Percentiles rank a stretch among this genome's conserved stretches.
These are phyloP conservation scores for Exserohilum rostratum DNA, from an alignment of 2,329 filamentous ascomycete genomes.

Conservation along the genomic window DNA sequence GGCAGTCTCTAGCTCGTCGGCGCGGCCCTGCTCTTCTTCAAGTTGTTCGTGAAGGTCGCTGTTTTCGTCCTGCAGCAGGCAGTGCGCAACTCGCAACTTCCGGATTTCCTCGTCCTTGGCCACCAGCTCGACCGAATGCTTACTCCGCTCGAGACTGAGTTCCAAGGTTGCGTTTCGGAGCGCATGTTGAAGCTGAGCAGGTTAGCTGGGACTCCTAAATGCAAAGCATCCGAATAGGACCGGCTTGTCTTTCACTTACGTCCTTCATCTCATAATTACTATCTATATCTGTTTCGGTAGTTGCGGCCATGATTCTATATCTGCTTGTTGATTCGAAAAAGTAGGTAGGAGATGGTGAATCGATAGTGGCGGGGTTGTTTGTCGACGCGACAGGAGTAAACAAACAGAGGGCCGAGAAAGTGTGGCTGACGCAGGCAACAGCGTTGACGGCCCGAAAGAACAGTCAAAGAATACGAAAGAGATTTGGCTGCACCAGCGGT, in stretches of 20 bases:
- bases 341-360: conserved; percentile 18
- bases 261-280: conserved; percentile 42
- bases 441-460: neutral
- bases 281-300: conserved; percentile 37
- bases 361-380: conserved; percentile 25
- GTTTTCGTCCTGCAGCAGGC: conserved; percentile 75
- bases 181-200: conserved; percentile 54
- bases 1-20: conserved; percentile 60
- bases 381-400: conserved; percentile 42
- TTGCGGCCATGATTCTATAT: conserved; percentile 32
- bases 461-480: neutral
- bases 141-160: conserved; percentile 69
- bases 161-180: conserved; percentile 66
- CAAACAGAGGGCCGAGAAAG: conserved; percentile 31
- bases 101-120: conserved; percentile 77
- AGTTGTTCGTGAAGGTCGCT: conserved; percentile 70
- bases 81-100: conserved; percentile 67
- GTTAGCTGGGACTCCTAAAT: conserved; percentile 20
- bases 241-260: conserved; percentile 30
- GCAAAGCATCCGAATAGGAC: neutral
- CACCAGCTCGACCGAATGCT: conserved; percentile 70
- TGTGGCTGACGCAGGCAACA: neutral
- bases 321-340: conserved; percentile 26
- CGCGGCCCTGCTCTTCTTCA: conserved; percentile 63
- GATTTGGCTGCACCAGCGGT: neutral